Evolutionary conservation across 1,139 yeast genomes (phyloP).

Genomic region (Hyphopichia burtonii): DNA sequence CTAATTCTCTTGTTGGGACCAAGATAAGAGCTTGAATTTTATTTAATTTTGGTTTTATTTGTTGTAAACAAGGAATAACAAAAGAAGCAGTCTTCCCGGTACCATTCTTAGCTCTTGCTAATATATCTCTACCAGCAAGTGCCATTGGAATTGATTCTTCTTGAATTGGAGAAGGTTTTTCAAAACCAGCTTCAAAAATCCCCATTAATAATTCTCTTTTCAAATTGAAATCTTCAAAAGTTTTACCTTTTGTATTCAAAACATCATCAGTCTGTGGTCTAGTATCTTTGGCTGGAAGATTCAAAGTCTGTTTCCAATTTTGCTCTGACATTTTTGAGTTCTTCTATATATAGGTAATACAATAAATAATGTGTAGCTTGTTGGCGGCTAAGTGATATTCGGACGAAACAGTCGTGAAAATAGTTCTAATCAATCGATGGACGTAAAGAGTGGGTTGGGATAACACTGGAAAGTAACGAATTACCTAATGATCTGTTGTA

Average conservation of each 20-base stretch:
- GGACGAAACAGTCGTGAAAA: no score
- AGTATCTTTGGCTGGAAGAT: conserved; percentile 78
- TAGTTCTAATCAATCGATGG: no score
- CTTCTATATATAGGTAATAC: no score
- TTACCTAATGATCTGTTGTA: no score
- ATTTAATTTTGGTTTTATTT: conserved; percentile 76
- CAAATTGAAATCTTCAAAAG: conserved; percentile 88
- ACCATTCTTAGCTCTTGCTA: conserved; percentile 98
- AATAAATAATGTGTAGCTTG: not conserved
- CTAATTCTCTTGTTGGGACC: conserved; percentile 93
- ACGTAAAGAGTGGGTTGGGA: no score
- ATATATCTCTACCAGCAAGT: conserved; percentile 89
- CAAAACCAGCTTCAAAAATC: conserved; percentile 97
- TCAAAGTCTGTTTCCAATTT: conserved; percentile 72
- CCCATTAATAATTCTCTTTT: conserved; percentile 97
- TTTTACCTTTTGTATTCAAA: conserved; percentile 82
- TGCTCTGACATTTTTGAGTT: conserved; percentile 30
- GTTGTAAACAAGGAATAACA: conserved; percentile 82
- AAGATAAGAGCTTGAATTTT: conserved; percentile 87
- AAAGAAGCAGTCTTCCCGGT: conserved; percentile 99
- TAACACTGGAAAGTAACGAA: no score
- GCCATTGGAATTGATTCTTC: conserved; percentile 98
- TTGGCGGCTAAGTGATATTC: not conserved
- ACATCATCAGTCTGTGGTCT: conserved; percentile 98
- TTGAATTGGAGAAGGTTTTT: conserved; percentile 97